Base-by-base conservation (phyloP, 768 basidiomycete genomes). In the Tulasnella sp. region DNA sequence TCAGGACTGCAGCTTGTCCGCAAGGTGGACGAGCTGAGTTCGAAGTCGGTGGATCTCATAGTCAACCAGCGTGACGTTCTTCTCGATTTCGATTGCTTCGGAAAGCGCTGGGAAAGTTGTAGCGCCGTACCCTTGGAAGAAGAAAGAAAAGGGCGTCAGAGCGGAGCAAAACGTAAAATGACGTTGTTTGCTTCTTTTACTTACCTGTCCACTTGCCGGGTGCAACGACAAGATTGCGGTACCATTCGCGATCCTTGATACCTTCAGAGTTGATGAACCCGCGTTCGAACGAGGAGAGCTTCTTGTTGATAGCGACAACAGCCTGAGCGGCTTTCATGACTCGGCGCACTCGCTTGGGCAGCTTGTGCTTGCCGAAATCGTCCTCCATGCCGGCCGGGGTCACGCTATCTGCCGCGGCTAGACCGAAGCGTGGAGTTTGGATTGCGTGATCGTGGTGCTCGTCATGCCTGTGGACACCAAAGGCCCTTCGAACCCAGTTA, bases 121-220 rank as follows among this genome's bases (percentile, higher is more conserved):
- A 2, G 93, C 92, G 7, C 93, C 93, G 80, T 93, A 93, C 5
- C 92, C 91, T 54, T 68, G 17, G 17, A 67, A 72, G 49, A 14
- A 69, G 73, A 36, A 34, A 15, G 39, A 22, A 15, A 5, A 34
- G n/a, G 73, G 34, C 49, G 40, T 54, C 31, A 75, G 49, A 22
- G 34, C 29, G 38, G 52, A 25, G 58, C 22, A 36, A 31, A 52
- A 67, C 38, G 36, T 64, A 34, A 58, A 42, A 74, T 34, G 36
- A 52, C 25, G 69, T 38, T 3, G 40, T 8, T 37, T 17, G 39
- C 52, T 11, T 17, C 87, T 42, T n/a, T n/a, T n/a, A n/a, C n/a
- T 79, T 79, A 92, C 91, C 91, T 52, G 91, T 88, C 89, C 91
- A 91, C 82, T 93, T 90, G 49, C 94, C 94, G 38, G 95, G 94